These are phyloP conservation scores for Kwoniella shivajii DNA, from an alignment of 1,284 basidiomycete species.

Conservation along the genomic window DNA sequence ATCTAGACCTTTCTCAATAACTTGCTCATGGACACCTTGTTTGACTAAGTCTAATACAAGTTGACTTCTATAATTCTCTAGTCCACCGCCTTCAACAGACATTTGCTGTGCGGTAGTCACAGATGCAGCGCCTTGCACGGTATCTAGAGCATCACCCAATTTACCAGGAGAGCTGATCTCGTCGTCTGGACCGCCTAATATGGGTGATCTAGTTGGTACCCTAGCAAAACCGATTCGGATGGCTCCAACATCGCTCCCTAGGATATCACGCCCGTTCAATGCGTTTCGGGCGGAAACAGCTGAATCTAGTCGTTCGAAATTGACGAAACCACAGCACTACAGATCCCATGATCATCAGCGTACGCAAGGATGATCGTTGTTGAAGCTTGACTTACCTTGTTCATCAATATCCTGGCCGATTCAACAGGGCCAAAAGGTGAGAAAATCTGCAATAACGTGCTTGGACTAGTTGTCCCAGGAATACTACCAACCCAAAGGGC, in stretches of 20 bases:
- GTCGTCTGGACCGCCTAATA: conserved; percentile 36
- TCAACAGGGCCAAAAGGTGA: conserved; percentile 97
- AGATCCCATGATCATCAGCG: not conserved
- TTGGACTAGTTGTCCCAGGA: conserved; percentile 87
- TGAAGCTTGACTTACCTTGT: conserved; percentile 79
- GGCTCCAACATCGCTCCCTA: conserved; percentile 92
- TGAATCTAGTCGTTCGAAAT: conserved; percentile 95
- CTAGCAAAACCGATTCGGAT: conserved; percentile 96
- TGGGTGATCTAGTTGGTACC: conserved; percentile 74
- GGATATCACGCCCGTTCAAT: conserved; percentile 88
- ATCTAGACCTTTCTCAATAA: conserved; percentile 48
- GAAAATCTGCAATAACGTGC: conserved; percentile 79
- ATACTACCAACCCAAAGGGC: conserved; percentile 96
- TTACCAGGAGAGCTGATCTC: conserved; percentile 55
- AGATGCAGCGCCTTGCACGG: conserved; percentile 73
- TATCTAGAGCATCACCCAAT: conserved; percentile 63
- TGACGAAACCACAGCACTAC: conserved; percentile 63
- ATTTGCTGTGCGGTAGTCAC: conserved; percentile 90
- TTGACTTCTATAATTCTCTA: conserved; percentile 93
- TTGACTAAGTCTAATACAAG: conserved; percentile 85
- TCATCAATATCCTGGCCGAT: conserved; percentile 89
- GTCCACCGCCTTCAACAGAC: conserved; percentile 68
- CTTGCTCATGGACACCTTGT: conserved; percentile 70
- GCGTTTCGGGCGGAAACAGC: conserved; percentile 93
- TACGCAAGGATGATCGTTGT: not conserved